Percentiles rank a stretch among this genome's conserved stretches.
These are phyloP conservation scores for Lyophyllum shimeji DNA, from an alignment of 768 basidiomycete species.

Conservation along the genomic window DNA sequence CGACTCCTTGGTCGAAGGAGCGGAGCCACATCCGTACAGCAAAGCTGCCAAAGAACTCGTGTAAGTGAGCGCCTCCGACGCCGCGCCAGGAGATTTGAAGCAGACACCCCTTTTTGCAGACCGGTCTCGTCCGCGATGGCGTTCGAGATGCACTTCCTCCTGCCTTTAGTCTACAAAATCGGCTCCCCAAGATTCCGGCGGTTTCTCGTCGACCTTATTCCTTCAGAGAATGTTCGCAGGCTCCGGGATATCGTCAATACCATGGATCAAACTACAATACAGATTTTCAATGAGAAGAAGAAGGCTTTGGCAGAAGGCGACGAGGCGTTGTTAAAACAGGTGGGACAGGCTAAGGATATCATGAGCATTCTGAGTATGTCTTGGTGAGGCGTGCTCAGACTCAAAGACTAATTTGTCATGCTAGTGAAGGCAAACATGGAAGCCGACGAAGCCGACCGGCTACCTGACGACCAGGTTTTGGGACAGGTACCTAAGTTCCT, in stretches of 20 bases:
- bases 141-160: slow-evolving; percentile 12
- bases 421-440: slow-evolving; percentile 31
- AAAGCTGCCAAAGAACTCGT: slow-evolving; percentile 22
- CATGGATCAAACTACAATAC: slow-evolving; percentile 26
- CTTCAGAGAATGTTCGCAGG: slow-evolving; percentile 19
- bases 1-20: slow-evolving; percentile 24
- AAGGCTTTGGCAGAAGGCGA: slow-evolving; percentile 27
- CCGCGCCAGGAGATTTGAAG: background rate
- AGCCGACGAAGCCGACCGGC: slow-evolving; percentile 24
- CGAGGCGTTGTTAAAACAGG: slow-evolving; percentile 23
- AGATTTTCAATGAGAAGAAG: slow-evolving; percentile 32
- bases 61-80: slow-evolving; percentile 15
- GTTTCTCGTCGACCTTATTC: slow-evolving; percentile 28
- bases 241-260: slow-evolving; percentile 28
- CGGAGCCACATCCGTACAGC: slow-evolving; percentile 25
- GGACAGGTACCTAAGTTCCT: slow-evolving; percentile 22
- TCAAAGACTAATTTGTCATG: background rate
- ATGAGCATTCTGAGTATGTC: slow-evolving; percentile 25
- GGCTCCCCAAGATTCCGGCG: slow-evolving; percentile 32
- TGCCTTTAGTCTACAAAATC: slow-evolving; percentile 27
- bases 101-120: background rate
- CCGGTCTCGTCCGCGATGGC: background rate
- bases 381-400: background rate
- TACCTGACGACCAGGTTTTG: slow-evolving; percentile 28
- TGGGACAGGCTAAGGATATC: slow-evolving; percentile 30